Evolutionary conservation across 2,329 filamentous ascomycete species (phyloP).

Genomic region (Eutypella sp.): DNA sequence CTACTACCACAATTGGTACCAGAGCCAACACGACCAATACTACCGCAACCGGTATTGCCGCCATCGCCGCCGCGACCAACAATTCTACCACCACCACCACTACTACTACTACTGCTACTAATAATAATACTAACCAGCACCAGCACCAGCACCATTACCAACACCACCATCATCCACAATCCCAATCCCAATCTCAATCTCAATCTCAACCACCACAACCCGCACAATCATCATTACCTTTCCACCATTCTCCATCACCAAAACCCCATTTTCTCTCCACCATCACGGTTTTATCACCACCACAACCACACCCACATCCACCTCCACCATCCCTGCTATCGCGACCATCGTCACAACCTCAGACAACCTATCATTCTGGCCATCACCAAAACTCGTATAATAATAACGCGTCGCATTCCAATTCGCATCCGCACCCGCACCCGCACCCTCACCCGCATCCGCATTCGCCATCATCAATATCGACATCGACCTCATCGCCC

Average conservation of each 20-base stretch:
- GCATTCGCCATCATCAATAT: constrained; percentile 13
- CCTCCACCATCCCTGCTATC: constrained; percentile 19
- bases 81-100: not conserved
- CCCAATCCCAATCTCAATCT: constrained; percentile 15
- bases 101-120: not conserved
- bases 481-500: constrained; percentile 12
- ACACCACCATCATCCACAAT: constrained; percentile 6
- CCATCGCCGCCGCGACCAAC: not conserved
- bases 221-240: constrained; percentile 10
- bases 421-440: no score
- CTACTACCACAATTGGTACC: not conserved
- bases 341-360: constrained; percentile 8
- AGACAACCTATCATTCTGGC: not conserved
- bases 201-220: constrained; percentile 11
- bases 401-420: constrained; percentile 22
- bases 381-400: constrained; percentile 22
- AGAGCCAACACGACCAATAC: not conserved
- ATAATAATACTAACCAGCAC: constrained; percentile 1
- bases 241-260: constrained; percentile 18
- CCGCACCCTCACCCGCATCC: no score
- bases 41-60: no score
- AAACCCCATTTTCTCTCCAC: constrained; percentile 18
- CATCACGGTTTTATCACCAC: constrained; percentile 20
- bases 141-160: constrained; percentile 4
- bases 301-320: constrained; percentile 2